Conservation (phyloP, 257 asterid genomes). For the Handroanthus guayacan region DNA sequence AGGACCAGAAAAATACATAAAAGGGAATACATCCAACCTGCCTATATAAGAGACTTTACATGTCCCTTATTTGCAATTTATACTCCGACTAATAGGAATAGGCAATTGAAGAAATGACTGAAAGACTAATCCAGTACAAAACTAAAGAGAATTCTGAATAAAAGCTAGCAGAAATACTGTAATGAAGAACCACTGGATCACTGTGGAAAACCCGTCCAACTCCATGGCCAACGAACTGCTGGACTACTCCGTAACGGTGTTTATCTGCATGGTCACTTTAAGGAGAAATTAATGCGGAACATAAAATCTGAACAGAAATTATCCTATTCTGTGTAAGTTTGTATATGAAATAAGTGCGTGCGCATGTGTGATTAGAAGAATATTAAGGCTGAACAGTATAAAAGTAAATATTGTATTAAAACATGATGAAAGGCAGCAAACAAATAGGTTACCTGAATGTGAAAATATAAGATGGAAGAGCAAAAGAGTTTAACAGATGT, state of each 20-base stretch:
- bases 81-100: neutral
- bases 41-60: too few species aligned
- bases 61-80: neutral
- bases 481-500: conserved; percentile 35
- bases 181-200: conserved; percentile 87
- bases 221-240: conserved; percentile 97
- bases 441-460: conserved; percentile 5
- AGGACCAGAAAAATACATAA: neutral
- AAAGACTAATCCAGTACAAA: conserved; percentile 9
- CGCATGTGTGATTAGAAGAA: neutral
- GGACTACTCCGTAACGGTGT: conserved; percentile 80
- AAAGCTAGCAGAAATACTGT: conserved; percentile 59
- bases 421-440: neutral
- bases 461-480: conserved; percentile 18
- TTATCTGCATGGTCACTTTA: conserved; percentile 90
- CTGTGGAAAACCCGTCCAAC: conserved; percentile 92
- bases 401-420: neutral
- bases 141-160: conserved; percentile 11
- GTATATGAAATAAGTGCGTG: neutral
- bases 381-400: neutral
- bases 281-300: conserved; percentile 43
- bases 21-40: neutral
- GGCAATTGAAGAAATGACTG: conserved; percentile 16
- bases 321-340: neutral
- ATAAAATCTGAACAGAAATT: conserved; percentile 28